phyloP scores from a whole-genome alignment of 2,329 filamentous ascomycete genomes.

The Neofusicoccum parvum region DNA sequence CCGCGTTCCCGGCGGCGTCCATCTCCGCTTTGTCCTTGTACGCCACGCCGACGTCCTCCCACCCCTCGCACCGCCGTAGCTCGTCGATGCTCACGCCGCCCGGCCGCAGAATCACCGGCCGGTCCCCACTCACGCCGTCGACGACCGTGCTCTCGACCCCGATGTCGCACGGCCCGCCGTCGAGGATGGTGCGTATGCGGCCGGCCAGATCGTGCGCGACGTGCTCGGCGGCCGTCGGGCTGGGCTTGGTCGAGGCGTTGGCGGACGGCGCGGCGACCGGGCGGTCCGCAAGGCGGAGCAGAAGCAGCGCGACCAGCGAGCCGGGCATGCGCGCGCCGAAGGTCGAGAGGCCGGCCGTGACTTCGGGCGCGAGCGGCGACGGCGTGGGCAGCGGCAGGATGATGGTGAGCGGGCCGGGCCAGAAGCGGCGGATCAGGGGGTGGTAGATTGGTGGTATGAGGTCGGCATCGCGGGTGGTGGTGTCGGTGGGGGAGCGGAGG shows the following conservation, averaged over 20 bases:
- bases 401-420: slow-evolving; percentile 93
- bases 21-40: slow-evolving; percentile 77
- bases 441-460: slow-evolving; percentile 74
- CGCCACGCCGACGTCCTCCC: slow-evolving; percentile 75
- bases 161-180: slow-evolving; percentile 83
- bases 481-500: slow-evolving; percentile 42
- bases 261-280: slow-evolving; percentile 91
- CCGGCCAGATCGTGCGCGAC: slow-evolving; percentile 83
- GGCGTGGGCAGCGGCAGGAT: slow-evolving; percentile 74
- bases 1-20: slow-evolving; percentile 47
- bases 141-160: slow-evolving; percentile 98
- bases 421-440: slow-evolving; percentile 78
- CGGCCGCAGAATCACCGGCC: slow-evolving; percentile 80
- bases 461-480: slow-evolving; percentile 30
- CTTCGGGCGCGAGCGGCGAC: slow-evolving; percentile 80
- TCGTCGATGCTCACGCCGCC: slow-evolving; percentile 85
- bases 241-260: slow-evolving; percentile 91
- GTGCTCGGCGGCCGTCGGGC: slow-evolving; percentile 86
- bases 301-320: slow-evolving; percentile 77
- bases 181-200: slow-evolving; percentile 81
- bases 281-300: slow-evolving; percentile 77
- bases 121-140: slow-evolving; percentile 78
- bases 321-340: slow-evolving; percentile 92
- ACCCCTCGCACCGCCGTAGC: slow-evolving; percentile 72
- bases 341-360: slow-evolving; percentile 80